Conservation (phyloP, 257 asterid genomes). For the Nicotiana tabacum region DNA sequence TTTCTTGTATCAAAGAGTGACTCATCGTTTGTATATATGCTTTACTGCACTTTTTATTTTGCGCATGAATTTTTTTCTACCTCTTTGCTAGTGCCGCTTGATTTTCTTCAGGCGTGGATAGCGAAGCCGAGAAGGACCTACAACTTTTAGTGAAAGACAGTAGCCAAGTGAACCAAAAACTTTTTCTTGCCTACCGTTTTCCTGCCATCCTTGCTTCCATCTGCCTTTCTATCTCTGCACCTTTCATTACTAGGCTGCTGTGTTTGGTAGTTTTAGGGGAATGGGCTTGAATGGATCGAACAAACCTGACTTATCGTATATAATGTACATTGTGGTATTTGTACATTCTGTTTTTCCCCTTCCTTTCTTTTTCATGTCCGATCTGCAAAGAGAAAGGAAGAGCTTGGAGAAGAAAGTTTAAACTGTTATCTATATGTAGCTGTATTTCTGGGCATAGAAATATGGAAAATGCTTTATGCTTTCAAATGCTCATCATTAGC, state of each 20-base stretch:
- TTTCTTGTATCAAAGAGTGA: neutral
- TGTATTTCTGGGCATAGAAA: neutral
- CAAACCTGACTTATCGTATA: neutral
- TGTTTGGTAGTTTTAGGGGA: neutral
- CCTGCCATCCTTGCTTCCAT: neutral
- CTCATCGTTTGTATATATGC: neutral
- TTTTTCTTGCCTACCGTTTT: neutral
- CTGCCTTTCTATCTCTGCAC: neutral
- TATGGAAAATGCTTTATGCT: neutral
- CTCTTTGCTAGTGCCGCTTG: neutral
- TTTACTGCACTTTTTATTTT: neutral
- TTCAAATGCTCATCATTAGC: neutral
- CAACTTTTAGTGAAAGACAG: neutral
- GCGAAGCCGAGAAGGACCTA: neutral
- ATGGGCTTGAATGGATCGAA: neutral
- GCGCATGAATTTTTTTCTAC: slow-evolving; percentile 1
- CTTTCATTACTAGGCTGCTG: neutral
- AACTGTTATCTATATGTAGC: neutral
- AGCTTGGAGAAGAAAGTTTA: neutral
- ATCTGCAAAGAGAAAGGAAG: neutral
- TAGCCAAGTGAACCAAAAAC: neutral
- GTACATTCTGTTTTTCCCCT: neutral
- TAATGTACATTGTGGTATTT: neutral
- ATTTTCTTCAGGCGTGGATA: neutral
- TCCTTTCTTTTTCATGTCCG: neutral